Evolutionary conservation across 495 filamentous ascomycete species (phyloP).

Genomic region (Sordaria brevicollis): DNA sequence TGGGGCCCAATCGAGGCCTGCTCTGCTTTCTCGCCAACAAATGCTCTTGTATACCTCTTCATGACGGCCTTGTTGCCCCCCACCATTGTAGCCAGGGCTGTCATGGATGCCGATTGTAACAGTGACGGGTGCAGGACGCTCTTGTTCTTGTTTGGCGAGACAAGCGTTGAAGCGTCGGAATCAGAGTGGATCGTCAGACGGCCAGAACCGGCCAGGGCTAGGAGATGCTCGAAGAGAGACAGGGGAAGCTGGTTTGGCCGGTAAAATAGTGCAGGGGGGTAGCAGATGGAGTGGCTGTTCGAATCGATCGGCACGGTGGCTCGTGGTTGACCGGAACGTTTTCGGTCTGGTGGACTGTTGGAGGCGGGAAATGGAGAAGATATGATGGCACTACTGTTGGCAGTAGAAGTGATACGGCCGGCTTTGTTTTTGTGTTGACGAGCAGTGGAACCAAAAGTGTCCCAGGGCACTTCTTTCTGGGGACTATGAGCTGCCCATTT

Average conservation of each 20-base stretch:
- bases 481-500: constrained; percentile 7
- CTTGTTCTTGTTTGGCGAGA: not conserved
- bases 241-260: not conserved
- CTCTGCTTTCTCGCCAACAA: constrained; percentile 13
- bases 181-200: not conserved
- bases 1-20: constrained; percentile 1
- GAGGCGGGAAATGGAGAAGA: not conserved
- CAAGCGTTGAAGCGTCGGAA: not conserved
- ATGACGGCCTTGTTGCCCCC: constrained; percentile 11
- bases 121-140: not conserved
- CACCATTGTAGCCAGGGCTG: constrained; percentile 4
- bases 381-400: not conserved
- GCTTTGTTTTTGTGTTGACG: not conserved
- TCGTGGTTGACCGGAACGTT: not conserved
- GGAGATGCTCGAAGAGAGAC: not conserved
- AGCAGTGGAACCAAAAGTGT: constrained; percentile 1
- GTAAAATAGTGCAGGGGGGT: not conserved
- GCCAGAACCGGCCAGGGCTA: not conserved
- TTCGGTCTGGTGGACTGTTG: not conserved
- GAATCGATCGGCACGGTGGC: not conserved
- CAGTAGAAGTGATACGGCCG: not conserved
- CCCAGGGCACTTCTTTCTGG: constrained; percentile 6
- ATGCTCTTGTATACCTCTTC: constrained; percentile 15
- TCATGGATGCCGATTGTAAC: not conserved
- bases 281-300: not conserved